phyloP scores from a whole-genome alignment of 441 rosid genomes.

The Bocquillonia castaneifolia region DNA sequence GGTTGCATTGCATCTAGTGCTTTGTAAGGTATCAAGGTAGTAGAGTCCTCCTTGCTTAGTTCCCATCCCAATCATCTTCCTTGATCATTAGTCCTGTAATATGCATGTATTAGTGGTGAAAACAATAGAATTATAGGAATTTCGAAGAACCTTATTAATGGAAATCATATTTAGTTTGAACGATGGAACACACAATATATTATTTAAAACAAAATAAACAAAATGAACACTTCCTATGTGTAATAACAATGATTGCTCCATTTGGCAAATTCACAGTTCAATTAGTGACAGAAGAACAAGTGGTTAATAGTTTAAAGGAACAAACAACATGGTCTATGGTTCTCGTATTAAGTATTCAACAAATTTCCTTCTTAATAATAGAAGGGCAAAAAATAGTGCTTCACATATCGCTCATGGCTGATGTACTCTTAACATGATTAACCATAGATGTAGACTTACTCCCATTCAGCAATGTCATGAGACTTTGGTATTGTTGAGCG shows the following conservation, averaged over 20 bases:
- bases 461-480: background rate
- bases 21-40: background rate
- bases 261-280: background rate
- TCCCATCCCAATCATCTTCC: constrained; percentile 1
- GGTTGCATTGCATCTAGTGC: no score
- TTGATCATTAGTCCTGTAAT: background rate
- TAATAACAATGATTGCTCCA: background rate
- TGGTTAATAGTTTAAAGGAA: background rate
- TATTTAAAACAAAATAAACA: background rate
- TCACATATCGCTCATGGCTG: background rate
- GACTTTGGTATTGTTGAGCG: background rate
- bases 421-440: background rate
- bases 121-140: background rate
- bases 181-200: background rate
- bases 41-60: background rate
- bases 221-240: background rate
- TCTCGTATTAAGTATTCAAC: background rate
- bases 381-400: background rate
- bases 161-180: background rate
- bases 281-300: background rate
- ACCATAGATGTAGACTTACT: background rate
- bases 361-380: background rate
- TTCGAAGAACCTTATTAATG: background rate
- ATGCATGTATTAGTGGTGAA: background rate
- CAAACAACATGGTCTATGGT: background rate